A percentile compares a stretch with the other conserved stretches of the same genome.
Conservation (phyloP, 257 asterid genomes). For the Craterostigma plantagineum region DNA sequence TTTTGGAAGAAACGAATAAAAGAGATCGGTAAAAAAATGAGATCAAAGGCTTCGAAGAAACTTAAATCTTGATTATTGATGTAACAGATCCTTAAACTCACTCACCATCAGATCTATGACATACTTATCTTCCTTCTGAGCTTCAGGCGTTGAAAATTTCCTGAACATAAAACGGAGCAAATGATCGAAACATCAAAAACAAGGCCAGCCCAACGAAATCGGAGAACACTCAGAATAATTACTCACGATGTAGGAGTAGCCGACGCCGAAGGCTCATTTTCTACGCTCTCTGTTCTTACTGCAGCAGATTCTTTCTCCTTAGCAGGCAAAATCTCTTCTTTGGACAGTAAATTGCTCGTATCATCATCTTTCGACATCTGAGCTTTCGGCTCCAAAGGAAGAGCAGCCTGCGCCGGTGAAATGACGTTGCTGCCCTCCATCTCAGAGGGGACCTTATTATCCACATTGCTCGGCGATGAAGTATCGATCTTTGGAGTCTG, state of each 20-base stretch:
- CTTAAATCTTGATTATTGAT: constrained; percentile 1
- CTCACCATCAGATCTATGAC: constrained; percentile 97
- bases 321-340: too few relatives aligned
- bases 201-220: background rate
- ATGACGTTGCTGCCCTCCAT: constrained; percentile 18
- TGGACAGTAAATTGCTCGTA: constrained; percentile 13
- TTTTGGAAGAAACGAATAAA: too few relatives aligned
- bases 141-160: constrained; percentile 19
- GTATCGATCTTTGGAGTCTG: constrained; percentile 36
- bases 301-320: too few relatives aligned
- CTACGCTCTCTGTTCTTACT: too few relatives aligned
- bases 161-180: constrained; percentile 19
- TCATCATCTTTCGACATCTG: constrained; percentile 19
- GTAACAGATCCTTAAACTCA: background rate
- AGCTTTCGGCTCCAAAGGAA: constrained; percentile 11
- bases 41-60: too few relatives aligned
- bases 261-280: too few relatives aligned
- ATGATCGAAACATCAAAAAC: constrained; percentile 3
- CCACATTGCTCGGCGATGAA: constrained; percentile 23
- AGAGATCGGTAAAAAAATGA: constrained; percentile 3
- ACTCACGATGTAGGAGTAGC: too few relatives aligned
- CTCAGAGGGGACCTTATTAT: constrained; percentile 24
- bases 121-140: constrained; percentile 49
- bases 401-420: constrained; percentile 15
- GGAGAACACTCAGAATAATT: too few relatives aligned